Evolutionary conservation across 1,139 yeast genomes (phyloP).

Genomic region (Yamadazyma atlantica): DNA sequence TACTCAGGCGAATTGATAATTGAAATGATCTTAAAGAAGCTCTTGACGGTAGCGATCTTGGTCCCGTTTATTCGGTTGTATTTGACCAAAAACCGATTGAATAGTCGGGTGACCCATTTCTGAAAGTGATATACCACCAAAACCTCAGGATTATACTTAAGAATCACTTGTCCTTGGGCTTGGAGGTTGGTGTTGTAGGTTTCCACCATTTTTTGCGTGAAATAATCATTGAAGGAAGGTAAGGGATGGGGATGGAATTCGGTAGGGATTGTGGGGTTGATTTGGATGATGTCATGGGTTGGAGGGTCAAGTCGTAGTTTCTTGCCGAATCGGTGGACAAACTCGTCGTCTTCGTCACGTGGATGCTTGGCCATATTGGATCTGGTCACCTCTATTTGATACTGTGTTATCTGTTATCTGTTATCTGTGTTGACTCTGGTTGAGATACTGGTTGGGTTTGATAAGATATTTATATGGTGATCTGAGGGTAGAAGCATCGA

Average conservation of each 20-base stretch:
- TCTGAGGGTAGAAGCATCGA: background rate
- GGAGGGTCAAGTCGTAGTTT: conserved; percentile 27
- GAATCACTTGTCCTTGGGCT: conserved; percentile 15
- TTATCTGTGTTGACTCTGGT: background rate
- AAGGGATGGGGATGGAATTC: conserved; percentile 9
- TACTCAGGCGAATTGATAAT: conserved; percentile 12
- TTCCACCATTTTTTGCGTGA: conserved; percentile 27
- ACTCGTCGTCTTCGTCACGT: conserved; percentile 16
- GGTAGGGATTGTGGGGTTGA: conserved; percentile 19
- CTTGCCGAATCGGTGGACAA: conserved; percentile 16
- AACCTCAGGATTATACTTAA: conserved; percentile 25
- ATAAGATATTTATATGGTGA: no score
- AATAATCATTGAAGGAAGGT: conserved; percentile 18
- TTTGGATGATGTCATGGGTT: no score
- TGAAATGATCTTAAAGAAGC: conserved; percentile 20
- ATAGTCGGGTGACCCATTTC: conserved; percentile 38
- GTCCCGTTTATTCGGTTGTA: conserved; percentile 25
- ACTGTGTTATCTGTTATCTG: no score
- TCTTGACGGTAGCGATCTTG: conserved; percentile 20
- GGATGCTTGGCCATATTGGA: no score
- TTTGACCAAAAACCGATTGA: conserved; percentile 34
- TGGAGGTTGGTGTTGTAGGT: conserved; percentile 22
- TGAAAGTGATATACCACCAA: conserved; percentile 32
- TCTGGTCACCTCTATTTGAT: no score
- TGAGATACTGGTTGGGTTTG: no score